Evolutionary conservation across 192 early-diverging fungal species (phyloP), one percentile per base, ranked within the genome.

Genomic region (Umbelopsis vinacea): DNA sequence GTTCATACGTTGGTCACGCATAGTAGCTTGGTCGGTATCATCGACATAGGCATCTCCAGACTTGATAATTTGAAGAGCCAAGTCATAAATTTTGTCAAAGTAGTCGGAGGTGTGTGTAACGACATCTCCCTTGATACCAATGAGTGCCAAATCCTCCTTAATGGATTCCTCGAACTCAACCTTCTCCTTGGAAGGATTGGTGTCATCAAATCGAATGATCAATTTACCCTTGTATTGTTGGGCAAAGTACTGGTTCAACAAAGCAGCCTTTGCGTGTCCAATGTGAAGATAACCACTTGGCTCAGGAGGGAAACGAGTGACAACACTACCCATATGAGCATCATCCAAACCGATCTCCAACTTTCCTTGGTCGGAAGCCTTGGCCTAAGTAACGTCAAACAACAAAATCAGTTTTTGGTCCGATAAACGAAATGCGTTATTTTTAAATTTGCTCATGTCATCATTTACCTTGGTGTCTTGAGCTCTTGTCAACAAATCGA

Each of bases 241-340:
- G 3, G 98, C 98, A 90, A 99, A 93, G 86, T 96, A 93, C 77
- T 99, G 93, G 86, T 98, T 99, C 66, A 99, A 79, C 54, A 99
- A 83, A 14, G 95, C 98, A 40, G 98, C 98, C 88, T 99, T 99
- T 66, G 96, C 96, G 79, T 99, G 98, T 68, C 98, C 98, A 88
- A 99, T 97, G 84, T 99, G 98, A 70, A 99, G 84, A 83, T 97
- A 99, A 80, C 97, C 98, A 79, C 87, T 90, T 70, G 98, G 97
- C 87, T 99, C 98, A 3, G 98, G 98, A 66, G 98, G 97, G 89
- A 99, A 99, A 66, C 98, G 89, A 33, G 96, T 98, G 24, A 96
- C 95, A 21, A 99, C 96, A 75, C 92, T 85, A 66, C 98, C 98
- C 73, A 89, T 73, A 74, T 89, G 85, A 21, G 93, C 92, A 72